Evolutionary conservation across 129 eudicot genomes (phyloP).

Genomic region (Erigeron canadensis): DNA sequence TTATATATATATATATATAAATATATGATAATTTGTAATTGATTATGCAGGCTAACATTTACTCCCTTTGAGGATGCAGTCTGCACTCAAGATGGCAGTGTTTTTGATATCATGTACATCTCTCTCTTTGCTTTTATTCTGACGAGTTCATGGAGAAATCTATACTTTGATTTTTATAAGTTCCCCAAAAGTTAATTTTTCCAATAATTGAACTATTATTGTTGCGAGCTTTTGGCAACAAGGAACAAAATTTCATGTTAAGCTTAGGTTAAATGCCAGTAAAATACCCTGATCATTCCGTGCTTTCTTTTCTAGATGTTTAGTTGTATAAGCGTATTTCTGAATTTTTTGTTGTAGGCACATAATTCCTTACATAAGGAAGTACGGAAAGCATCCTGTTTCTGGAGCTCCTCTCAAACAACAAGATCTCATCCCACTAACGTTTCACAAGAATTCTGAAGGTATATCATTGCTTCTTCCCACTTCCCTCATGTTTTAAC

Average conservation of each 20-base stretch:
- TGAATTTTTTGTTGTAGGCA: conserved; percentile 45
- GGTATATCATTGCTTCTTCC: conserved; percentile 38
- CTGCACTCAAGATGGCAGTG: conserved; percentile 86
- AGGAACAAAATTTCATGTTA: neutral
- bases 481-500: neutral
- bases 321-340: conserved; percentile 18
- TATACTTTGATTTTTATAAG: neutral
- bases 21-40: too few species aligned
- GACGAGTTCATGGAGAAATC: neutral
- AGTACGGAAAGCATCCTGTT: conserved; percentile 88
- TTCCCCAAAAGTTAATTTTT: neutral
- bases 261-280: conserved; percentile 6
- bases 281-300: neutral
- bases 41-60: conserved; percentile 69
- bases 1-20: too few species aligned
- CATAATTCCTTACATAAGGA: conserved; percentile 78
- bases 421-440: conserved; percentile 82
- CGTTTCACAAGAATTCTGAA: conserved; percentile 85
- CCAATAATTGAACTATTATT: neutral
- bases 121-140: neutral
- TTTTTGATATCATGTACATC: conserved; percentile 75
- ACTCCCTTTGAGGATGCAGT: conserved; percentile 94
- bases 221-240: neutral
- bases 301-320: neutral
- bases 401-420: conserved; percentile 76